A percentile compares a stretch with the other conserved stretches of the same genome.
phyloP scores from a whole-genome alignment of 1,284 basidiomycete genomes.

The Phellopilus nigrolimitatus region DNA sequence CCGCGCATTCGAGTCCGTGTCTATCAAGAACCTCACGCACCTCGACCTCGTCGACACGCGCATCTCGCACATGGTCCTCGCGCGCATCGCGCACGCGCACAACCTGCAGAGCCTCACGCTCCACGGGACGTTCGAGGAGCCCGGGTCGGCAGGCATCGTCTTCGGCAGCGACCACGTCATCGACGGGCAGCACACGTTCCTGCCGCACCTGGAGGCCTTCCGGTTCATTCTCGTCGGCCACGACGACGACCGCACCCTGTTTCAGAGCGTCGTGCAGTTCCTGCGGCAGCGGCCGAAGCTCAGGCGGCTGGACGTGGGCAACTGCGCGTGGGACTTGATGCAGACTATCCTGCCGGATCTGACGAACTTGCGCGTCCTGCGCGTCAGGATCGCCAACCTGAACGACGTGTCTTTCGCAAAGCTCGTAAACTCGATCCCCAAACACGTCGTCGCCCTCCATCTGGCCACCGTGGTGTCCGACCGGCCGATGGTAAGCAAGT shows the following conservation, averaged over 20 bases:
- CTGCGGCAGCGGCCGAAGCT: conserved; percentile 43
- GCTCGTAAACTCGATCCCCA: conserved; percentile 42
- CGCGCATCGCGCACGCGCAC: conserved; percentile 55
- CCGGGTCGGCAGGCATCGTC: conserved; percentile 51
- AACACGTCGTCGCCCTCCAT: conserved; percentile 48
- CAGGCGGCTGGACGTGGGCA: conserved; percentile 52
- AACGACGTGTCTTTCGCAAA: conserved; percentile 34
- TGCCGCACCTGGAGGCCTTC: conserved; percentile 57
- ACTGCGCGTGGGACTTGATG: conserved; percentile 59
- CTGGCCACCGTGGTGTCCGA: conserved; percentile 46
- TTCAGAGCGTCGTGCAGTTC: conserved; percentile 50
- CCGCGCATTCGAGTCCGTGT: conserved; percentile 52
- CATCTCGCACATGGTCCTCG: conserved; percentile 56
- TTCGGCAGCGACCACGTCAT: conserved; percentile 59
- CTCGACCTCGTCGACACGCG: conserved; percentile 63
- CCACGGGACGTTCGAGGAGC: conserved; percentile 59
- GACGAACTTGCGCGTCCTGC: conserved; percentile 45
- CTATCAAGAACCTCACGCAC: conserved; percentile 59
- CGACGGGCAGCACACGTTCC: conserved; percentile 50
- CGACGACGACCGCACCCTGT: conserved; percentile 49
- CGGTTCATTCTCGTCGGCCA: conserved; percentile 58
- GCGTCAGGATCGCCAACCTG: conserved; percentile 49
- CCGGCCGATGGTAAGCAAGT: conserved; percentile 44
- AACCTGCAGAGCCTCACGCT: conserved; percentile 55
- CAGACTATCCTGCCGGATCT: conserved; percentile 46